Evolutionary conservation across 2,329 filamentous ascomycete genomes (phyloP), one percentile per base, ranked within the genome.

Genomic region (Chlorencoelia australis): DNA sequence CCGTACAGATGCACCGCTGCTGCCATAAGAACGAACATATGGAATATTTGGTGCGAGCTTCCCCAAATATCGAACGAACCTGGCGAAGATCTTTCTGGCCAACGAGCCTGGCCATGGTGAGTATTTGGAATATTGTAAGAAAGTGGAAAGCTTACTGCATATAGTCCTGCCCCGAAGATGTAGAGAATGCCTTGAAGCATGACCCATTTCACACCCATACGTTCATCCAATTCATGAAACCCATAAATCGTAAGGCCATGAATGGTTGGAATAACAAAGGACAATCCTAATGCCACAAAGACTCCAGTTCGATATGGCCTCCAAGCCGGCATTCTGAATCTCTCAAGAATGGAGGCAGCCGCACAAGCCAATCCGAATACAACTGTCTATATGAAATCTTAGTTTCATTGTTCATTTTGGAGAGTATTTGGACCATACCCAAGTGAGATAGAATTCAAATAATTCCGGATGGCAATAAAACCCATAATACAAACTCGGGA

Each of bases 11-110:
- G 91, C 16, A 81, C 73, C 1, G 73, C 71, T 0, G 86, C 89
- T 0, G 91, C 91, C 42, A 87, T 59, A 11, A 96, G 67, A 18
- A 98, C 88, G 45, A 91, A 71, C 25, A 94, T 66, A 63, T 98
- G 91, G 59, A 98, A 98, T 46, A 98, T 82, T 63, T 98, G 91
- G 60, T 98, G 91, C 14, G 86, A 94, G 56, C 79, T 87, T 24
- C 91, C 89, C 73, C 83, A 83, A 34, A 95, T 83, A 60, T 98
- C 91, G 54, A 89, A 95, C 6, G 59, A 66, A 1, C 86, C 84
- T 0, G 89, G 91, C 29, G 65, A 72, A 52, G 71, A 75, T 41
- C 85, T 71, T 63, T 98, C 91, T 0, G 91, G 91, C 60, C 89
- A 78, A 24, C 91, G 79, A 35, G 73, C 68, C 77, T 82, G 45